Conservation (phyloP, 768 basidiomycete genomes). For the Lactarius trivialis region DNA sequence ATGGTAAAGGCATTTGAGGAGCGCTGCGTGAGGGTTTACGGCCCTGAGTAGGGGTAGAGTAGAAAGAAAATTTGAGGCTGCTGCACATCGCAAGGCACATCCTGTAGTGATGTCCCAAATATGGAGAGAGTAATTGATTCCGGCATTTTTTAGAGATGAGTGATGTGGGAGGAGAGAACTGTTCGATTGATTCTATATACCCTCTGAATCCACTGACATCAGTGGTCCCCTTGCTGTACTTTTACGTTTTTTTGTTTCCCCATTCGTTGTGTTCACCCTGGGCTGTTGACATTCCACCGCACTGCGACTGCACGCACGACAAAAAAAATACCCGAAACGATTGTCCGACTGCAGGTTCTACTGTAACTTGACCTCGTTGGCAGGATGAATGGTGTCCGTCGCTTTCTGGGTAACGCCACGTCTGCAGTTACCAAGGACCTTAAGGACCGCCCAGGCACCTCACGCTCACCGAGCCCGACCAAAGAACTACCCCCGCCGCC, state of each 20-base stretch:
- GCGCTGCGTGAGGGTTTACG: slow-evolving; percentile 70
- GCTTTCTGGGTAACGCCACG: slow-evolving; percentile 25
- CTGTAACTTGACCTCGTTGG: background rate
- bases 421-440: background rate
- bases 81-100: no score
- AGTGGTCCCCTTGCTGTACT: background rate
- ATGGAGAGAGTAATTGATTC: background rate
- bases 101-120: background rate
- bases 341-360: background rate
- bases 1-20: slow-evolving; percentile 94
- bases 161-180: background rate
- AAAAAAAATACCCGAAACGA: background rate
- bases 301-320: background rate
- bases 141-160: background rate
- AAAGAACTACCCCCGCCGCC: slow-evolving; percentile 19
- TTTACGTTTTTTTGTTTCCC: background rate
- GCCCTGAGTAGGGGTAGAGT: slow-evolving; percentile 30
- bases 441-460: slow-evolving; percentile 13
- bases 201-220: background rate
- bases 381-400: slow-evolving; percentile 32
- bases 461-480: slow-evolving; percentile 21
- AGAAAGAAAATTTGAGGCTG: background rate
- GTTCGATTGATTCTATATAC: background rate
- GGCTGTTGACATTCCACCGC: background rate
- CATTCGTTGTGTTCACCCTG: background rate